Percentiles rank a stretch among this genome's conserved stretches.
phyloP scores from a whole-genome alignment of 371 early-diverging fungal genomes.

The Saksenaea oblongispora region DNA sequence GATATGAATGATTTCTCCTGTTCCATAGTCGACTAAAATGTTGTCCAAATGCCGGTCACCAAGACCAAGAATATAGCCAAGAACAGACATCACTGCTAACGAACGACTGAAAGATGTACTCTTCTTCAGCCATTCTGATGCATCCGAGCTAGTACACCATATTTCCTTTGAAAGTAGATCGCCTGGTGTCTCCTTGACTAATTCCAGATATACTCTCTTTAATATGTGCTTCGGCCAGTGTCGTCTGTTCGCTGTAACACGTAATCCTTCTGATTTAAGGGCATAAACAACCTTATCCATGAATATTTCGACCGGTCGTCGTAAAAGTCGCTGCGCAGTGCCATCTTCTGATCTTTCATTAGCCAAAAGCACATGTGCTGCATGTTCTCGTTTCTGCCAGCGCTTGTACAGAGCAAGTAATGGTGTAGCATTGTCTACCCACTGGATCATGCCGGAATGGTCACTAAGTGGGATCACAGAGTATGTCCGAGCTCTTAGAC shows the following conservation, averaged over 20 bases:
- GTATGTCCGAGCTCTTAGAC: conserved; percentile 79
- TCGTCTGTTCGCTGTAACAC: conserved; percentile 52
- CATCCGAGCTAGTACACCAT: conserved; percentile 55
- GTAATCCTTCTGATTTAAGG: conserved; percentile 51
- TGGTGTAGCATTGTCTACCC: conserved; percentile 88
- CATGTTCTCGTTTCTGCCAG: conserved; percentile 61
- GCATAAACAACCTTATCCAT: conserved; percentile 36
- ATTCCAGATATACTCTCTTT: conserved; percentile 58
- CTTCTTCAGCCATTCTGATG: conserved; percentile 73
- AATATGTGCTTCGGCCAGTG: conserved; percentile 71
- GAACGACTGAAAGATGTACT: conserved; percentile 81
- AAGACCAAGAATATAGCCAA: conserved; percentile 97
- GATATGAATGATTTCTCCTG: conserved; percentile 95
- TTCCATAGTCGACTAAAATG: conserved; percentile 85
- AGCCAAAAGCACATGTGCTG: conserved; percentile 38
- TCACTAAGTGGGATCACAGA: conserved; percentile 93
- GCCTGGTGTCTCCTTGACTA: conserved; percentile 65
- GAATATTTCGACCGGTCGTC: conserved; percentile 48
- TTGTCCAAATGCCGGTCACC: conserved; percentile 99
- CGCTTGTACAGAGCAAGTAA: conserved; percentile 55
- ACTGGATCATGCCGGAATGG: conserved; percentile 96
- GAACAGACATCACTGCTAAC: conserved; percentile 91
- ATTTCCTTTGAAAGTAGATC: conserved; percentile 65
- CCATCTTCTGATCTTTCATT: conserved; percentile 25
- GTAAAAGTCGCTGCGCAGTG: conserved; percentile 19